These are phyloP conservation scores for Hortiboletus rubellus DNA, from an alignment of 1,284 basidiomycete genomes.

Conservation along the genomic window DNA sequence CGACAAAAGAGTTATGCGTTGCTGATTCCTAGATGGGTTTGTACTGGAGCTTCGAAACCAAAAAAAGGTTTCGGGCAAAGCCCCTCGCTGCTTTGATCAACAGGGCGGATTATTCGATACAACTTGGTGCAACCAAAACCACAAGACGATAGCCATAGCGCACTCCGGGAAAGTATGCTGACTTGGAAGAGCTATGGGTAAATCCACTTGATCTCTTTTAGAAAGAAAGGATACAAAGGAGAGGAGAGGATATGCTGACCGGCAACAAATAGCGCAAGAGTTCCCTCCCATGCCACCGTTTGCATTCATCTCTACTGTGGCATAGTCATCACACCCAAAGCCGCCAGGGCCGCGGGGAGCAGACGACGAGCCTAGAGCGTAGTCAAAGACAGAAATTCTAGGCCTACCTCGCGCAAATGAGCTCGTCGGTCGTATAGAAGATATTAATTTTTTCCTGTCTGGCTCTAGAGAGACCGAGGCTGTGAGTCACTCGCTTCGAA, in stretches of 20 bases:
- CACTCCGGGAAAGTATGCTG: not conserved
- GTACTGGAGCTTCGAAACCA: not conserved
- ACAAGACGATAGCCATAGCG: not conserved
- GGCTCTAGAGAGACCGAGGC: conserved; percentile 4
- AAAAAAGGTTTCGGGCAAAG: not conserved
- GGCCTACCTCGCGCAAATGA: conserved; percentile 13
- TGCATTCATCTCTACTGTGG: not conserved
- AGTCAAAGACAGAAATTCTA: conserved; percentile 10
- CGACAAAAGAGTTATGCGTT: not conserved
- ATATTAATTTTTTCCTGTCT: conserved; percentile 4
- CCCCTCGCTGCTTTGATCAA: not conserved
- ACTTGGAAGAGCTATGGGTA: not conserved
- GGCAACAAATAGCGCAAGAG: not conserved
- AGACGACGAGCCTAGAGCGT: conserved; percentile 1
- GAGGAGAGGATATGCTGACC: conserved; percentile 8
- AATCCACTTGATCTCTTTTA: conserved; percentile 1
- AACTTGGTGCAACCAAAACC: not conserved
- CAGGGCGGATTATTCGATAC: not conserved
- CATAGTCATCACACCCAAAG: not conserved
- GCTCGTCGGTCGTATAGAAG: conserved; percentile 8
- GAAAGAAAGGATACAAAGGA: conserved; percentile 7
- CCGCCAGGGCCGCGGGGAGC: conserved; percentile 15
- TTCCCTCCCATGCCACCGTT: not conserved
- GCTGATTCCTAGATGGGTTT: conserved; percentile 7
- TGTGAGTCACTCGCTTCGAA: conserved; percentile 5